phyloP scores from a whole-genome alignment of 768 basidiomycete species.

The Mycena leptocephala region DNA sequence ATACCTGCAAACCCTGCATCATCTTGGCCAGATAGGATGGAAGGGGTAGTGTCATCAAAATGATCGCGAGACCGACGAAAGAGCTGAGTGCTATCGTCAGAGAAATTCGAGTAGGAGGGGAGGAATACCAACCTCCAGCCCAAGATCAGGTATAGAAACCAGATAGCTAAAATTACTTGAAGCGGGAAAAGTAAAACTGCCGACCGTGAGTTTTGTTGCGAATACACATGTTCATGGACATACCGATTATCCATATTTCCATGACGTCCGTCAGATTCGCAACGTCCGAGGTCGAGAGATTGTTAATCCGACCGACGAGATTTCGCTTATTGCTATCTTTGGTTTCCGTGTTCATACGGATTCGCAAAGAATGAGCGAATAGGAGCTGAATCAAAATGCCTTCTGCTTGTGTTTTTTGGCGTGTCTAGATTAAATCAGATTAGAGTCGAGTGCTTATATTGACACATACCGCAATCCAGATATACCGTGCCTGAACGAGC shows the following conservation, averaged over 20 bases:
- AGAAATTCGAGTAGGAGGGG: background rate
- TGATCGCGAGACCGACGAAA: constrained; percentile 60
- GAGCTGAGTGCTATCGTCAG: constrained; percentile 42
- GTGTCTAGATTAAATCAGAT: background rate
- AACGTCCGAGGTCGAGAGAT: constrained; percentile 70
- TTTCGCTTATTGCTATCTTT: constrained; percentile 43
- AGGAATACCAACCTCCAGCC: constrained; percentile 44
- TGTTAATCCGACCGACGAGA: constrained; percentile 74
- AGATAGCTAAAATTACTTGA: constrained; percentile 38
- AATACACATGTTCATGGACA: background rate
- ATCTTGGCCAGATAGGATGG: constrained; percentile 58
- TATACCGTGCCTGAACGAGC: constrained; percentile 59
- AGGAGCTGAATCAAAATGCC: constrained; percentile 36
- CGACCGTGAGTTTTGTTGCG: background rate
- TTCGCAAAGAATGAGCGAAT: constrained; percentile 54
- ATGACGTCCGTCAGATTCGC: constrained; percentile 23
- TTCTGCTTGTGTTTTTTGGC: constrained; percentile 29
- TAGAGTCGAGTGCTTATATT: background rate
- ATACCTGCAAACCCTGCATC: constrained; percentile 53
- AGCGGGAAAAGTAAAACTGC: constrained; percentile 40
- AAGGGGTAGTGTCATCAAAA: constrained; percentile 58
- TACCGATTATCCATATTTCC: constrained; percentile 34
- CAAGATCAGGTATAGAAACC: constrained; percentile 49
- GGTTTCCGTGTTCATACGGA: constrained; percentile 60
- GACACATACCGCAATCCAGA: constrained; percentile 45